These are phyloP conservation scores for Leishmania amazonensis DNA, from an alignment of 208 protist species.

Conservation along the genomic window DNA sequence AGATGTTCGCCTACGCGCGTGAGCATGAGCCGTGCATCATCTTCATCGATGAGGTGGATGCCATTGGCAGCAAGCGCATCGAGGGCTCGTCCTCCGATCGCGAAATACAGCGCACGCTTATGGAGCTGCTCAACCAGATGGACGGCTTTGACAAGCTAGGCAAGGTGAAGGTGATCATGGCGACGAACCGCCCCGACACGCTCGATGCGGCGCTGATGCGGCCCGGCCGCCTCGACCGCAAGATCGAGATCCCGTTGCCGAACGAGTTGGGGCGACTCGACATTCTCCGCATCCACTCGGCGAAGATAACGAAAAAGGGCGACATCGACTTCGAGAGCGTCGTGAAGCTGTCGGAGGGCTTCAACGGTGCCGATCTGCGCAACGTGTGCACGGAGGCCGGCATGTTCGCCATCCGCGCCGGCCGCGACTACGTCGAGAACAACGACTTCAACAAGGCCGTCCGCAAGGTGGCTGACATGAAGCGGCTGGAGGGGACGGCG, in stretches of 20 bases:
- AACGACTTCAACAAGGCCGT: conserved; percentile 99
- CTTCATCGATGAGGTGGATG: conserved; percentile 99
- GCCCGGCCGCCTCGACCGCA: conserved; percentile 96
- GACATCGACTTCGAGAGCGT: conserved; percentile 99
- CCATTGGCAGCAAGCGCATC: conserved; percentile 99
- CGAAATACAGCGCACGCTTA: conserved; percentile 99
- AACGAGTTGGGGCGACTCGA: conserved; percentile 98
- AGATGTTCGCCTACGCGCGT: conserved; percentile 99
- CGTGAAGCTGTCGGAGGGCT: conserved; percentile 99
- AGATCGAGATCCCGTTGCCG: conserved; percentile 99
- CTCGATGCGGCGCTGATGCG: conserved; percentile 98
- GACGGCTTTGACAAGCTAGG: conserved; percentile 98
- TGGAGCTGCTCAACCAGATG: conserved; percentile 99
- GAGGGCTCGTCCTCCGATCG: conserved; percentile 98
- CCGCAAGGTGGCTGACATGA: conserved; percentile 97
- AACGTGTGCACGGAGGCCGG: conserved; percentile 99
- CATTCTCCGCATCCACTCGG: conserved; percentile 98
- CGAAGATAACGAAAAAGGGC: conserved; percentile 96
- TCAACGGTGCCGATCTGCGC: conserved; percentile 99
- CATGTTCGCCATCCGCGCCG: conserved; percentile 98
- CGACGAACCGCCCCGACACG: conserved; percentile 97
- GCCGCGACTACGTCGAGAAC: conserved; percentile 97
- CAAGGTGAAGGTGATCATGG: conserved; percentile 99
- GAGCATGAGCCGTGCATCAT: conserved; percentile 99
- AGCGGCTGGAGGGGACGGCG: conserved; percentile 97